Evolutionary conservation across 805 yeast species (phyloP), one percentile per base, ranked within the genome.

Genomic region (Saccharomyces cerevisiae): DNA sequence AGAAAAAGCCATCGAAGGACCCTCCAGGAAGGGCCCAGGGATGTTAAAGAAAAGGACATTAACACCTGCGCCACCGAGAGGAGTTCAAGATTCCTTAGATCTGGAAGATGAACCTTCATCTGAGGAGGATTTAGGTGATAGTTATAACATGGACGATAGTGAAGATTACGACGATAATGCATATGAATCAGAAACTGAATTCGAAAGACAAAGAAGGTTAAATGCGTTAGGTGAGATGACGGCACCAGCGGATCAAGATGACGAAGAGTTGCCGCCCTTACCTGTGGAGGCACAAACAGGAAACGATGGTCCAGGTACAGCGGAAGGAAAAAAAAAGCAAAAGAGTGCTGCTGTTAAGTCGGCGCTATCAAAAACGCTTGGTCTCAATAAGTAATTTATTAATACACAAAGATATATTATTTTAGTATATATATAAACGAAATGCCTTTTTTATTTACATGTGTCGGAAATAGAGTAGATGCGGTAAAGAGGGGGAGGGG

Each of bases 201-300:
- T 82, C 26, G 91, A 86, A 66, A 77, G 80, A 54, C 73, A 74
- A 43, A 78, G 91, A 61, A 76, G 91, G 55, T 67, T 86, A 53
- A 79, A 80, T 4, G 85, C 85, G 0, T 69, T 81, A 56, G 84
- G 85, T 2, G 67, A 70, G 48, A 65, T 68, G 24, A 62, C 70
- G 6, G 74, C 71, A 3, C 69, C 72, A 29, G 72, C 79, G 55
- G 66, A 72, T 50, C 72, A 70, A 14, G 76, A 74, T 50, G 82
- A 79, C 60, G 84, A 80, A 53, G 84, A 80, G 24, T 36, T 36
- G 22, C 43, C 43, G 27, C 43, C 43, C 2, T 17, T 36, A 36
- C 43, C 43, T 17, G 43, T 36, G 10, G 43, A 36, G 24, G 24
- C 43, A 17, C 43, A 36, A 17, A 4, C 2, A 6, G 43, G 24